Conservation (phyloP, 192 early-diverging fungal genomes). For the Entomortierella beljakovae region DNA sequence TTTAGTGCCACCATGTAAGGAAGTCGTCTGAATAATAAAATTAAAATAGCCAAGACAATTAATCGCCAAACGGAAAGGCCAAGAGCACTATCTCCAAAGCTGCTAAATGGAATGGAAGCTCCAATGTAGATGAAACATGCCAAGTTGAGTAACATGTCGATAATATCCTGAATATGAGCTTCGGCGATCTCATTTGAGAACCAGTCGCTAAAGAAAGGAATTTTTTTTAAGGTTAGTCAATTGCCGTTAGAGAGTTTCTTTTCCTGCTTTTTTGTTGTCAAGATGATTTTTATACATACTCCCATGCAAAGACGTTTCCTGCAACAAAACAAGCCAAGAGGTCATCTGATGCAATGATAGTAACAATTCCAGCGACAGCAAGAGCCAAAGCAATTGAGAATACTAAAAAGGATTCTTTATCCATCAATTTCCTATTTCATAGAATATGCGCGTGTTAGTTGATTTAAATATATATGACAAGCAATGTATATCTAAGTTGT, state of each 20-base stretch:
- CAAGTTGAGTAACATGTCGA: conserved; percentile 89
- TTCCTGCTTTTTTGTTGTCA: neutral
- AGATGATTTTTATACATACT: conserved; percentile 52
- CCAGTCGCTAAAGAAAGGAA: conserved; percentile 69
- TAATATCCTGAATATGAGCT: conserved; percentile 88
- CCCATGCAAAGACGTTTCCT: conserved; percentile 88
- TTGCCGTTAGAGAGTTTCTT: neutral
- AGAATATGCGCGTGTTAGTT: neutral
- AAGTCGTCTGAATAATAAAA: conserved; percentile 80
- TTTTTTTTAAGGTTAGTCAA: neutral
- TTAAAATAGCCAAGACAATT: conserved; percentile 65
- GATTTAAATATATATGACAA: neutral
- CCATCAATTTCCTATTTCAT: conserved; percentile 74
- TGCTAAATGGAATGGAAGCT: conserved; percentile 77
- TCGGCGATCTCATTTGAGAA: conserved; percentile 85
- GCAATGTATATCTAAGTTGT: too few species aligned
- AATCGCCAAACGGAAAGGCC: conserved; percentile 77
- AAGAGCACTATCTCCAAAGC: conserved; percentile 66
- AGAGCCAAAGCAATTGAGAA: conserved; percentile 83
- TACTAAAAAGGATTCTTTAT: conserved; percentile 87
- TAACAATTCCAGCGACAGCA: conserved; percentile 76
- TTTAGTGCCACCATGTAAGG: conserved; percentile 76
- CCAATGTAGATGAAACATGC: conserved; percentile 93
- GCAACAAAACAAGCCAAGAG: conserved; percentile 84
- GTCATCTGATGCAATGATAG: conserved; percentile 79